Conservation (phyloP, 1,284 basidiomycete species). For the Cutaneotrichosporon mucoides region DNA sequence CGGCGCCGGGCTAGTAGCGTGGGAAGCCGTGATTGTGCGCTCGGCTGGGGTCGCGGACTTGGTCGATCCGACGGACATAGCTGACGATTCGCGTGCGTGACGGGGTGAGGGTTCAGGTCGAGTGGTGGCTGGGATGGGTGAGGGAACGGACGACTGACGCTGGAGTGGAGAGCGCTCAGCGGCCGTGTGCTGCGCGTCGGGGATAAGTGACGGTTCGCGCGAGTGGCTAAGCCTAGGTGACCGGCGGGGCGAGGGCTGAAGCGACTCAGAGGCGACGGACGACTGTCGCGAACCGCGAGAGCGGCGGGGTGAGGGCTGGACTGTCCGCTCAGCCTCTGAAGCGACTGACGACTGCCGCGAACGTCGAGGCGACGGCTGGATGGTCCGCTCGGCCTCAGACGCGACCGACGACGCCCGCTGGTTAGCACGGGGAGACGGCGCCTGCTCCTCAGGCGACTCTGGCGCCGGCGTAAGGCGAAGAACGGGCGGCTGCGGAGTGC, state of each 20-base stretch:
- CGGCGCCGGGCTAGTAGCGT: not conserved
- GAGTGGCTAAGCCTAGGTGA: not conserved
- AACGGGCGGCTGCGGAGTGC: too few relatives aligned
- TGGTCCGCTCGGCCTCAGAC: not conserved
- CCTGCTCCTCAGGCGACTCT: too few relatives aligned
- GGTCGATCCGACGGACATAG: too few relatives aligned
- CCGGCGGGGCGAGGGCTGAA: not conserved
- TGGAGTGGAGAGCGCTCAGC: not conserved
- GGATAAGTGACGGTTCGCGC: not conserved
- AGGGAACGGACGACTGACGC: too few relatives aligned
- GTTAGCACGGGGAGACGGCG: too few relatives aligned
- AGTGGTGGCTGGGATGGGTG: too few relatives aligned
- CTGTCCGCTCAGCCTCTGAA: not conserved
- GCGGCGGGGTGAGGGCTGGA: not conserved
- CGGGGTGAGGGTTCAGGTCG: too few relatives aligned
- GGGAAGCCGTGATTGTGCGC: not conserved
- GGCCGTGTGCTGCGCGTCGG: not conserved
- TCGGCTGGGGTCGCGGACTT: too few relatives aligned
- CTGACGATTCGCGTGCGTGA: too few relatives aligned
- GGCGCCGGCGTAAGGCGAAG: not conserved
- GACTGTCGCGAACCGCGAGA: not conserved
- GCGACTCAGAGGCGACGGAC: too few relatives aligned
- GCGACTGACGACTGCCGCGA: not conserved
- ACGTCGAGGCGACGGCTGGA: not conserved
- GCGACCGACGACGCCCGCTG: not conserved